These are phyloP conservation scores for Trichomonas tenax DNA, from an alignment of 208 protist genomes.

Conservation along the genomic window DNA sequence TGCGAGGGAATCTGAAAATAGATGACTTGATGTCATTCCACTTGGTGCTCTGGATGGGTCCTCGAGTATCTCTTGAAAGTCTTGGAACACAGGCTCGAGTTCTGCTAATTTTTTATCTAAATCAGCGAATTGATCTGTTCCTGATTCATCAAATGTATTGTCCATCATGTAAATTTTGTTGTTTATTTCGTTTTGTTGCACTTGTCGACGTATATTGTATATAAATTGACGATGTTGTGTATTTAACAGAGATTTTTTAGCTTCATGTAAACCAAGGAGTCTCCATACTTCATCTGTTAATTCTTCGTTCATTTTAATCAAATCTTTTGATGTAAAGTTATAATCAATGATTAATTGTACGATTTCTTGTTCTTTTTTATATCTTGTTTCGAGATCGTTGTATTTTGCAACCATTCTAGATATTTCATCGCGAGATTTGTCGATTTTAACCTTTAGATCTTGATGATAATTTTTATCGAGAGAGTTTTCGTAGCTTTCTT, in stretches of 20 bases:
- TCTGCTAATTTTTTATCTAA: not conserved
- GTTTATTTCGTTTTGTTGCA: not conserved
- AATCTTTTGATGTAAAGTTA: not conserved
- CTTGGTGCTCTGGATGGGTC: not conserved
- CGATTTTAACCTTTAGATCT: not conserved
- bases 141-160: not conserved
- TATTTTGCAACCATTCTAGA: not conserved
- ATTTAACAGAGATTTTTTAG: not conserved
- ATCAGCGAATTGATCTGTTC: not conserved
- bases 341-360: not conserved
- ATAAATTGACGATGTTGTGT: not conserved
- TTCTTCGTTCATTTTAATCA: not conserved
- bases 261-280: not conserved
- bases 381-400: not conserved
- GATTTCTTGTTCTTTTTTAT: not conserved
- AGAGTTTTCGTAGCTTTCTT: not conserved
- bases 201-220: not conserved
- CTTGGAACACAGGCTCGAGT: not conserved
- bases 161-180: not conserved
- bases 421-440: not conserved
- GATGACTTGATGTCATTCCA: not conserved
- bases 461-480: not conserved
- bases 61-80: not conserved
- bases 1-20: not conserved
- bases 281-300: not conserved